These are phyloP conservation scores for Backusella circina DNA, from an alignment of 192 early-diverging fungal species.

Conservation along the genomic window DNA sequence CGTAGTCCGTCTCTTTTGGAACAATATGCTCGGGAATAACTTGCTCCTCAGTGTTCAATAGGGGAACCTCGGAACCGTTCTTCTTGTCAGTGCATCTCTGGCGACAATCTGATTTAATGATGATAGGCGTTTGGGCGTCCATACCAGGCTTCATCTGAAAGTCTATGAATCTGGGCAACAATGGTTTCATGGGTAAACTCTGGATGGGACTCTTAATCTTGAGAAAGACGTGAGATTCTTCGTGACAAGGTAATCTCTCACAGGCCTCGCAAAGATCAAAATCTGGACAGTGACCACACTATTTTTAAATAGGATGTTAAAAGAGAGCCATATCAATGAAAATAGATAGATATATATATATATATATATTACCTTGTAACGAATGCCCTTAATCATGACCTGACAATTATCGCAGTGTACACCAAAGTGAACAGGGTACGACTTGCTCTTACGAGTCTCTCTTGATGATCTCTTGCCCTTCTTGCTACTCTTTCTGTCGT, in stretches of 20 bases:
- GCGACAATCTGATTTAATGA: too few relatives aligned
- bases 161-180: neutral
- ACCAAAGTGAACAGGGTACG: slow-evolving; percentile 24
- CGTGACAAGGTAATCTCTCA: slow-evolving; percentile 35
- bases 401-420: slow-evolving; percentile 48
- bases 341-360: too few relatives aligned
- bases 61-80: too few relatives aligned
- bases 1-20: neutral
- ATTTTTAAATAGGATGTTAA: neutral
- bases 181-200: neutral
- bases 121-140: too few relatives aligned
- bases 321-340: too few relatives aligned
- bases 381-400: slow-evolving; percentile 35
- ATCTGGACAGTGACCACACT: slow-evolving; percentile 55
- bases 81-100: too few relatives aligned
- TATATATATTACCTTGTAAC: slow-evolving; percentile 40
- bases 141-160: neutral
- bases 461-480: slow-evolving; percentile 1
- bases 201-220: slow-evolving; percentile 41
- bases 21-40: neutral
- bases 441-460: slow-evolving; percentile 24
- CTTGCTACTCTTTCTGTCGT: neutral
- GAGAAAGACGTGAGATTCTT: slow-evolving; percentile 41
- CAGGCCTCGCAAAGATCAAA: slow-evolving; percentile 67
- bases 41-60: too few relatives aligned